Conservation (phyloP, 2,329 filamentous ascomycete genomes). For the Apiospora kogelbergensis region DNA sequence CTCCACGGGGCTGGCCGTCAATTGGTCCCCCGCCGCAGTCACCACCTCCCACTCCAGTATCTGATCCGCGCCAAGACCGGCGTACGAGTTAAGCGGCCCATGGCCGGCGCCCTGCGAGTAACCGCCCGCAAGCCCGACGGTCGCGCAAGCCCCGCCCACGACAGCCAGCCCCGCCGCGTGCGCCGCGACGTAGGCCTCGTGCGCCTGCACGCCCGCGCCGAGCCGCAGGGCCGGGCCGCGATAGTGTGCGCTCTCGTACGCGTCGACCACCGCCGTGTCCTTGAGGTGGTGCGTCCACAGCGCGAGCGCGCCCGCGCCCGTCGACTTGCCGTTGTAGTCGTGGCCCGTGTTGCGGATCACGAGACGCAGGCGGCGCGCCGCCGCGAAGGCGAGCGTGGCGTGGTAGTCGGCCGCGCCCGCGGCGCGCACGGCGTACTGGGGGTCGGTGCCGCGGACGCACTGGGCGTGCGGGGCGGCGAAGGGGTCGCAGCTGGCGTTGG, state of each 20-base stretch:
- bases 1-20: conserved; percentile 41
- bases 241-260: conserved; percentile 27
- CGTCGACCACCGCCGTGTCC: conserved; percentile 39
- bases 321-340: conserved; percentile 38
- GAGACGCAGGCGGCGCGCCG: background rate
- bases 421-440: conserved; percentile 26
- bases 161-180: background rate
- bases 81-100: conserved; percentile 37
- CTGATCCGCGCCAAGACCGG: conserved; percentile 50
- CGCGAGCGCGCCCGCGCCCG: conserved; percentile 44
- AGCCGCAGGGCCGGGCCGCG: conserved; percentile 31
- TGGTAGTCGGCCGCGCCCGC: conserved; percentile 18
- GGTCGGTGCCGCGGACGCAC: conserved; percentile 11
- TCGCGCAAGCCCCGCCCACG: conserved; percentile 18
- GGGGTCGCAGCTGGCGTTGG: conserved; percentile 9
- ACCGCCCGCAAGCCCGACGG: conserved; percentile 37
- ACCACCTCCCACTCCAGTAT: conserved; percentile 45
- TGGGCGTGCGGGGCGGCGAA: background rate
- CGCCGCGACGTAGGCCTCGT: conserved; percentile 41
- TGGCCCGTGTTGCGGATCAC: conserved; percentile 8
- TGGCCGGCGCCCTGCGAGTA: conserved; percentile 49
- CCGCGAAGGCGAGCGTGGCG: background rate
- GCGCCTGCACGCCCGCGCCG: conserved; percentile 34
- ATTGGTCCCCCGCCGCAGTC: conserved; percentile 39
- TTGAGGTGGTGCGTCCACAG: conserved; percentile 53